These are phyloP conservation scores for Hirsutella thompsonii DNA, from an alignment of 2,329 filamentous ascomycete genomes.

Conservation along the genomic window DNA sequence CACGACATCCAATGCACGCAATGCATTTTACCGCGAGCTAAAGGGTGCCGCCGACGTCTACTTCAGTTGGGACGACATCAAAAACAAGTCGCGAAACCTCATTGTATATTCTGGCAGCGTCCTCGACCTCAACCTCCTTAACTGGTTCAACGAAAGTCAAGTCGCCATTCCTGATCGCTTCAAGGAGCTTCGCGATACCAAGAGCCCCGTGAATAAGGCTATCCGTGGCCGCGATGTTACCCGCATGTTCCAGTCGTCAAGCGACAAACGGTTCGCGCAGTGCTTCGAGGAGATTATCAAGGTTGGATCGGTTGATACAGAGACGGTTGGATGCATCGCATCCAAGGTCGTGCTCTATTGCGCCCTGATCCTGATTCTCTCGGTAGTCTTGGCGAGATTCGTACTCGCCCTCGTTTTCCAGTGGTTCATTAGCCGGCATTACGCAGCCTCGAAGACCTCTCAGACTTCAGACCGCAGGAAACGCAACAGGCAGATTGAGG, in stretches of 20 bases:
- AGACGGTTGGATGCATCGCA: slow-evolving; percentile 92
- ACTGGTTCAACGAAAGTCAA: slow-evolving; percentile 79
- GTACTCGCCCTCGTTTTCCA: slow-evolving; percentile 83
- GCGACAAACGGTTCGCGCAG: slow-evolving; percentile 70
- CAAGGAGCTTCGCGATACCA: slow-evolving; percentile 61
- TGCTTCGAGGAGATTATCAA: slow-evolving; percentile 92
- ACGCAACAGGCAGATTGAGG: slow-evolving; percentile 86
- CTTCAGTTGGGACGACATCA: slow-evolving; percentile 90
- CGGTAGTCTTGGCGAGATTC: slow-evolving; percentile 79
- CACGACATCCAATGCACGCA: slow-evolving; percentile 55
- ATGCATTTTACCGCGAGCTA: slow-evolving; percentile 62
- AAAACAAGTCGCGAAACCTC: slow-evolving; percentile 77
- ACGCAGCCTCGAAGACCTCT: slow-evolving; percentile 74
- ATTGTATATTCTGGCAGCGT: slow-evolving; percentile 92
- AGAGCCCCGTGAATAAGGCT: slow-evolving; percentile 41
- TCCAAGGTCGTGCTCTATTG: slow-evolving; percentile 95
- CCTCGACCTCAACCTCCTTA: slow-evolving; percentile 74
- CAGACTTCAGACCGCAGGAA: slow-evolving; percentile 71
- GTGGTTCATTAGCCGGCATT: slow-evolving; percentile 86
- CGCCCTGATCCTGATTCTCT: slow-evolving; percentile 80
- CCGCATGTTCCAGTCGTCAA: slow-evolving; percentile 64
- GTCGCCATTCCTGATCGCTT: slow-evolving; percentile 67
- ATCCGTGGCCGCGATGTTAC: slow-evolving; percentile 82
- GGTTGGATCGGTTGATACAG: slow-evolving; percentile 89
- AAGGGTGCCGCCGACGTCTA: slow-evolving; percentile 72